A percentile compares a stretch with the other conserved stretches of the same genome.
Conservation (phyloP, 495 filamentous ascomycete genomes). For the Penicillium flavigenum region DNA sequence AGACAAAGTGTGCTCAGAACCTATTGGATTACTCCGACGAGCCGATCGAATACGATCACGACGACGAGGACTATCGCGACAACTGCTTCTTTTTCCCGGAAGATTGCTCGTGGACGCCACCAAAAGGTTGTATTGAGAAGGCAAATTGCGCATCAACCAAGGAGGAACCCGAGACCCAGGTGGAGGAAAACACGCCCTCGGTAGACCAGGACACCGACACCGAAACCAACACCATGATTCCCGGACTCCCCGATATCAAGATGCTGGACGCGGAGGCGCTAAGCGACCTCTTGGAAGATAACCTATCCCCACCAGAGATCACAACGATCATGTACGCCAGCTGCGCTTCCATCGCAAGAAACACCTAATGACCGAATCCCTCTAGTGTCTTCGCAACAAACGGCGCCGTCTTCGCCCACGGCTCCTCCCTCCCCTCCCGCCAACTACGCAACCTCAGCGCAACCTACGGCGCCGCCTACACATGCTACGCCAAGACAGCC, state of each 20-base stretch:
- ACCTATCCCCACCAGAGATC: slow-evolving; percentile 49
- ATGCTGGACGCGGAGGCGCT: slow-evolving; percentile 51
- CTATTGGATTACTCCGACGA: slow-evolving; percentile 43
- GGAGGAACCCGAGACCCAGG: slow-evolving; percentile 6
- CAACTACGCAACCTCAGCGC: slow-evolving; percentile 49
- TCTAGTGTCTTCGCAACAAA: slow-evolving; percentile 46
- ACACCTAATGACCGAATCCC: neutral
- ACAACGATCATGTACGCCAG: slow-evolving; percentile 44
- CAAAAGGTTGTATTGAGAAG: slow-evolving; percentile 32
- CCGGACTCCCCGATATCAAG: slow-evolving; percentile 49
- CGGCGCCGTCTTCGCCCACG: slow-evolving; percentile 49
- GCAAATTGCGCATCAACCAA: slow-evolving; percentile 11
- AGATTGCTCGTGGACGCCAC: slow-evolving; percentile 48
- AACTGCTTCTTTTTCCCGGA: slow-evolving; percentile 52
- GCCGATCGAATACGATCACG: slow-evolving; percentile 48
- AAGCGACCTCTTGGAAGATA: slow-evolving; percentile 48
- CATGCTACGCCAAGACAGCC: slow-evolving; percentile 47
- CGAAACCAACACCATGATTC: slow-evolving; percentile 43
- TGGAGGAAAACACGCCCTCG: slow-evolving; percentile 8
- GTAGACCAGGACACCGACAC: slow-evolving; percentile 4
- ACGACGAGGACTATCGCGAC: slow-evolving; percentile 48
- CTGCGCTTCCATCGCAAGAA: neutral
- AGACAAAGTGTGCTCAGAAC: slow-evolving; percentile 41
- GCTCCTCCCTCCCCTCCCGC: slow-evolving; percentile 42
- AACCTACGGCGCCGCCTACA: slow-evolving; percentile 51